Base-by-base conservation (phyloP, 2,329 filamentous ascomycete species). In the Geosmithia putterillii region DNA sequence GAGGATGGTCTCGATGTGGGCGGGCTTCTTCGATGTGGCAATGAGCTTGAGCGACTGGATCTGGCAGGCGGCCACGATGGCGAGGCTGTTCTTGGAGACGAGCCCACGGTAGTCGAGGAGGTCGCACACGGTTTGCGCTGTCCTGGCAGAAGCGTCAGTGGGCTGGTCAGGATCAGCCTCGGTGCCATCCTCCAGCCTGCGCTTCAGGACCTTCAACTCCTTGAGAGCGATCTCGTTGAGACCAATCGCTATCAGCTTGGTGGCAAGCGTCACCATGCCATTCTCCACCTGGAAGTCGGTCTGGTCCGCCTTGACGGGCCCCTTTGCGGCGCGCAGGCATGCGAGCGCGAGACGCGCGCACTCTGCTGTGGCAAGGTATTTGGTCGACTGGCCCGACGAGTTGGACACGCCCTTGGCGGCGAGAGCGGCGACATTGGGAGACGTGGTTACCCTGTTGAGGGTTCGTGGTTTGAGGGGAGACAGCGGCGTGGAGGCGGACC, bases 211-310 rank as follows among this genome's bases (percentile, higher is more conserved):
- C 36, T 74, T 67, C 46, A 89, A 57, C 52, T 89, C 84, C 53
- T 79, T 84, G 37, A 78, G 60, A 0, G 85, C 83, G 45, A 81
- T 66, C n/a, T 79, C 74, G 39, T 83, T 74, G 42, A 88, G 58
- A 1, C 76, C 75, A 40, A 86, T 65, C 0, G 67, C 64, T 14
- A 87, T 63, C 1, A 89, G 65, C 54, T 80, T 86, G 35, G 74
- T 74, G 35, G 82, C 61, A 43, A 89, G 69, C 0, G 80, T 77
- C 15, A 82, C 74, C 70, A 86, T 83, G 43, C 83, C 85, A 46
- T 70, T 79, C 55, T 89, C 85, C 4, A 89, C 59, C 54, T 89
- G 83, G 35, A 84, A 63, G 38, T 74, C 70, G 1, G 76, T 71
- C n/a, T 80, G 63, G 9, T 71, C 62, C 9, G 77, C 62, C 8